A percentile compares a stretch with the other conserved stretches of the same genome.
Conservation (phyloP, 1,139 yeast species). For the Candida pseudoviswanathii region DNA sequence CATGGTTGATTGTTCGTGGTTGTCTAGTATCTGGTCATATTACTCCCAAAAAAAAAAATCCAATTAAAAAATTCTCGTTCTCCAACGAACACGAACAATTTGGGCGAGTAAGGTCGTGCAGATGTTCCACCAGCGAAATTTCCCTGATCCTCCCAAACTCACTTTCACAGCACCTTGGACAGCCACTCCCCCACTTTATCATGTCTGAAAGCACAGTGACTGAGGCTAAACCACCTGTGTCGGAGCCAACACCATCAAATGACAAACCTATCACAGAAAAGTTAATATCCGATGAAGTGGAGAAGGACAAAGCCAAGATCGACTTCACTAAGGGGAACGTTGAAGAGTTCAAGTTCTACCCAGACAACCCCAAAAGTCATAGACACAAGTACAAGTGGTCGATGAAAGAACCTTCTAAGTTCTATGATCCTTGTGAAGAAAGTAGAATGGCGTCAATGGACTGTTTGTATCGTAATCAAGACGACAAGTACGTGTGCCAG, state of each 20-base stretch:
- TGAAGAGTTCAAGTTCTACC: slow-evolving; percentile 70
- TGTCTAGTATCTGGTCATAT: not conserved
- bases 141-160: not conserved
- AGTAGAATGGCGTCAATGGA: slow-evolving; percentile 83
- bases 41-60: slow-evolving; percentile 1
- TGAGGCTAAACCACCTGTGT: not conserved
- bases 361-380: slow-evolving; percentile 74
- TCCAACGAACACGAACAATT: slow-evolving; percentile 1
- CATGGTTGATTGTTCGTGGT: slow-evolving; percentile 44
- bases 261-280: not conserved
- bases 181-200: not conserved
- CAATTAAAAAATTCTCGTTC: slow-evolving; percentile 2
- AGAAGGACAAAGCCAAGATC: slow-evolving; percentile 48
- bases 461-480: slow-evolving; percentile 78
- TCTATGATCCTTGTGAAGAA: slow-evolving; percentile 91
- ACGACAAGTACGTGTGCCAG: slow-evolving; percentile 70
- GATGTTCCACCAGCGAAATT: not conserved
- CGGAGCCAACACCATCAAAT: not conserved
- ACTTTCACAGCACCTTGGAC: not conserved
- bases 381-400: slow-evolving; percentile 62
- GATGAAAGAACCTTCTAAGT: slow-evolving; percentile 77
- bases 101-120: slow-evolving; percentile 3
- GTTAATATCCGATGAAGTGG: slow-evolving; percentile 29
- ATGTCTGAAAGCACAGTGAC: not conserved
- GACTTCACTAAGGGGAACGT: slow-evolving; percentile 59